Evolutionary conservation across 2,329 filamentous ascomycete genomes (phyloP).

Genomic region (Camillea tinctor): DNA sequence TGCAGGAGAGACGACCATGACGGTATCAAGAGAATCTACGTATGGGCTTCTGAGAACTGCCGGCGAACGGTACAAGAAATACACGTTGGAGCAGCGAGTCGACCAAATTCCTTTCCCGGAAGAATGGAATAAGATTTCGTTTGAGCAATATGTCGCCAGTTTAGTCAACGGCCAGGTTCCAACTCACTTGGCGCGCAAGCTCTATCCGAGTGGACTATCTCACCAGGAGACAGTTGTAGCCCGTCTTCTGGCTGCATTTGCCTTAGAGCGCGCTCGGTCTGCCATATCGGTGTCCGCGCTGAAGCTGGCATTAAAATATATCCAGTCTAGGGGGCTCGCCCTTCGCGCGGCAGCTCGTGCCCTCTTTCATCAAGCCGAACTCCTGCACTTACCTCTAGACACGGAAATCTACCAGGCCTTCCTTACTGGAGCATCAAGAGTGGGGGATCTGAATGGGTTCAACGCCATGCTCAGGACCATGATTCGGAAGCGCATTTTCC

Average conservation of each 20-base stretch:
- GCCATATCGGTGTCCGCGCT: constrained; percentile 26
- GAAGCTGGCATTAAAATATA: constrained; percentile 28
- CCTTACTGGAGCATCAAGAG: constrained; percentile 23
- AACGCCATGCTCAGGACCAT: constrained; percentile 27
- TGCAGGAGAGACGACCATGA: constrained; percentile 20
- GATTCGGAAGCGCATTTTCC: constrained; percentile 23
- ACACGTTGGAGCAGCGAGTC: constrained; percentile 21
- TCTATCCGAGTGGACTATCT: constrained; percentile 22
- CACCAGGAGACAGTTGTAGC: constrained; percentile 29
- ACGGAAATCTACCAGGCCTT: constrained; percentile 26
- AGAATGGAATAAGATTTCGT: constrained; percentile 27
- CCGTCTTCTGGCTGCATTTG: constrained; percentile 26
- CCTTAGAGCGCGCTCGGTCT: constrained; percentile 18
- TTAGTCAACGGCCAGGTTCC: constrained; percentile 27
- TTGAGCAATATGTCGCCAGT: constrained; percentile 29
- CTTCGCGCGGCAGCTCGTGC: constrained; percentile 23
- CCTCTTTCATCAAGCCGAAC: constrained; percentile 23
- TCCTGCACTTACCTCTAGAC: constrained; percentile 24
- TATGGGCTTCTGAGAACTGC: not conserved
- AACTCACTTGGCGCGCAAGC: constrained; percentile 15
- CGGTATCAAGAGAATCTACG: constrained; percentile 12
- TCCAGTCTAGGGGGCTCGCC: constrained; percentile 17
- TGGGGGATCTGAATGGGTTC: constrained; percentile 27
- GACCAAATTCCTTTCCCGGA: constrained; percentile 25
- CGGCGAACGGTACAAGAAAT: constrained; percentile 13